phyloP scores from a whole-genome alignment of 805 yeast species.

The Wickerhamiella brachini region DNA sequence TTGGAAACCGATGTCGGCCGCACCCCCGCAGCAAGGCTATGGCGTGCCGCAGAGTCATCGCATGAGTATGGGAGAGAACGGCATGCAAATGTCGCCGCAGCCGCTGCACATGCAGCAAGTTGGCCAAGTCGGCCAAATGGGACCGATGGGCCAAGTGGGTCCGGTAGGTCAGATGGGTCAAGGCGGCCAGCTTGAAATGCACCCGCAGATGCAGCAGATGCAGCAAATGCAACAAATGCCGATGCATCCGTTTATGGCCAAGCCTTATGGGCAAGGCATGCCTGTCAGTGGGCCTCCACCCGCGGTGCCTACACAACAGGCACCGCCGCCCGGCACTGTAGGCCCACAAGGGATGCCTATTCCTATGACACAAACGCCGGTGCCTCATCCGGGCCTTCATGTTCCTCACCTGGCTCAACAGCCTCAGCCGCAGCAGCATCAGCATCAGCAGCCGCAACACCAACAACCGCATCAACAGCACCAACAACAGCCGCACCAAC shows the following conservation, averaged over 20 bases:
- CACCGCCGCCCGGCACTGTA: not conserved
- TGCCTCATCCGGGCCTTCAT: not conserved
- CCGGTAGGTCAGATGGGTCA: not conserved
- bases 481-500: not conserved
- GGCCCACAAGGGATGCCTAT: not conserved
- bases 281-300: not conserved
- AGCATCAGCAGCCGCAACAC: not conserved
- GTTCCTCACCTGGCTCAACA: not conserved
- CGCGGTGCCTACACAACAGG: not conserved
- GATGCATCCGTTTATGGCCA: slow-evolving; percentile 1
- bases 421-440: not conserved
- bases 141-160: not conserved
- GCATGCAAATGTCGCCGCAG: not conserved
- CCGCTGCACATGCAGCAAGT: slow-evolving; percentile 3
- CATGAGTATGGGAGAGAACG: not conserved
- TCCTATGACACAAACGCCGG: not conserved
- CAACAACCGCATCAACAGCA: not conserved
- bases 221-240: slow-evolving; percentile 1
- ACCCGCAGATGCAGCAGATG: slow-evolving; percentile 2
- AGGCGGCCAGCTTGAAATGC: not conserved
- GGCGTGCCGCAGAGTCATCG: not conserved
- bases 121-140: slow-evolving; percentile 1
- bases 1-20: not conserved
- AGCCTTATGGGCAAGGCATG: slow-evolving; percentile 2
- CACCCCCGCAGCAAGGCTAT: not conserved